A percentile compares a stretch with the other conserved stretches of the same genome.
phyloP scores from a whole-genome alignment of 495 filamentous ascomycete species.

The Neurospora sp. region DNA sequence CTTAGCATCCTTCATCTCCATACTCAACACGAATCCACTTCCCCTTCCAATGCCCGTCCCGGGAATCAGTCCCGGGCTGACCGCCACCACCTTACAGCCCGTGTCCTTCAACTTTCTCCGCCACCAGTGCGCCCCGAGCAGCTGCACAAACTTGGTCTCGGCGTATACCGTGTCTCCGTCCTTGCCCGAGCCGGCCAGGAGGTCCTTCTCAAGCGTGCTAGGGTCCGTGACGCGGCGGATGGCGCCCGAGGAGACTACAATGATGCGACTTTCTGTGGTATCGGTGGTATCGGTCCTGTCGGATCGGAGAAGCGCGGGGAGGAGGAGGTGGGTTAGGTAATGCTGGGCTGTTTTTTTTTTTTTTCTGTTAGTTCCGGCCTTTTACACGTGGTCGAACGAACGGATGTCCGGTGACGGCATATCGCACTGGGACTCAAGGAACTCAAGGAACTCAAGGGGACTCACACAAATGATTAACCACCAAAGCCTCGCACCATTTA shows the following conservation, averaged over 20 bases:
- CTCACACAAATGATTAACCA: constrained; percentile 37
- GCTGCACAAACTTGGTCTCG: constrained; percentile 33
- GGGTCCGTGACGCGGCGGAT: constrained; percentile 22
- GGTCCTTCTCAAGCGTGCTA: constrained; percentile 18
- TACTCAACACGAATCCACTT: constrained; percentile 3
- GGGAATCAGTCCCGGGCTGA: constrained; percentile 35
- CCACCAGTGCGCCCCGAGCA: constrained; percentile 39
- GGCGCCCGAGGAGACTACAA: constrained; percentile 33
- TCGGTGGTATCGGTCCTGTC: constrained; percentile 19
- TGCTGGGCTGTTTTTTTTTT: constrained; percentile 27
- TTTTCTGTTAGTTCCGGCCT: neutral
- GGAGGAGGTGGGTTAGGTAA: constrained; percentile 31
- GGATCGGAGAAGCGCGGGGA: neutral
- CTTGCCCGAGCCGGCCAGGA: constrained; percentile 20
- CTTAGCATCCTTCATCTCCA: constrained; percentile 27
- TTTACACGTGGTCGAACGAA: neutral
- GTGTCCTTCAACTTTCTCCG: constrained; percentile 29
- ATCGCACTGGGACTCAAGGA: too few relatives aligned
- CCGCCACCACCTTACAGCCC: constrained; percentile 27
- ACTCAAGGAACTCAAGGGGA: neutral
- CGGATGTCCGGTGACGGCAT: too few relatives aligned
- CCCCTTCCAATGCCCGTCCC: constrained; percentile 21
- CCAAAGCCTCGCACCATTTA: constrained; percentile 28
- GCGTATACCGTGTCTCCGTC: constrained; percentile 15
- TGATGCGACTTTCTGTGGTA: constrained; percentile 22